Conservation (phyloP, 75 land plant species). For the Picea sitchensis region DNA sequence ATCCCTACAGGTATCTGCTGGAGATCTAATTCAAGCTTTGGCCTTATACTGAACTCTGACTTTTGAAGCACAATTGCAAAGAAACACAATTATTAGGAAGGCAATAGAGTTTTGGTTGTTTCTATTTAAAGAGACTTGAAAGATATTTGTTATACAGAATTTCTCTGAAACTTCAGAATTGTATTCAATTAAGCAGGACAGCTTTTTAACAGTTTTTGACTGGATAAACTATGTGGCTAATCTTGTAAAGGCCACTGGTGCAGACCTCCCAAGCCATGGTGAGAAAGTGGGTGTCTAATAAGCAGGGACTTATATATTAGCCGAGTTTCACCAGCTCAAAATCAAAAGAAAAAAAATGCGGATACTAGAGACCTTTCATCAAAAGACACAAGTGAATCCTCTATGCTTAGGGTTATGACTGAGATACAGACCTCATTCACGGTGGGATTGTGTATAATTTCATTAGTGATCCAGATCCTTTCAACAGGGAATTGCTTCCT, state of each 20-base stretch:
- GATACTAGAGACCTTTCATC: not conserved
- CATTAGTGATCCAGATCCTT: slow-evolving; percentile 92
- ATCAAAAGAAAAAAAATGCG: no score
- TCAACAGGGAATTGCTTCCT: slow-evolving; percentile 81
- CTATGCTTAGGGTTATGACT: not conserved
- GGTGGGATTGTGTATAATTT: slow-evolving; percentile 94
- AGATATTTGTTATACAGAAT: not conserved
- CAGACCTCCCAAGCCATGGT: no score
- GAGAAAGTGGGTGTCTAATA: no score
- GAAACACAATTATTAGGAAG: not conserved
- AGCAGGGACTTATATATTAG: no score
- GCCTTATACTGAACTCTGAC: not conserved
- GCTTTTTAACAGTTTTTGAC: no score
- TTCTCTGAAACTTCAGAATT: no score
- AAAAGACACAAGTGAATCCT: not conserved
- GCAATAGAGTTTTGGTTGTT: not conserved
- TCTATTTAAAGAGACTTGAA: not conserved
- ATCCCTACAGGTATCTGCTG: not conserved
- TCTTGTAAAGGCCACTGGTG: no score
- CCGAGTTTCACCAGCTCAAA: no score
- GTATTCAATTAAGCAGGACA: no score
- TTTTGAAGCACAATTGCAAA: not conserved
- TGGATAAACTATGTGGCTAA: no score
- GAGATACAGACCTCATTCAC: slow-evolving; percentile 67
- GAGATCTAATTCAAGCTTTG: not conserved